Conservation (phyloP, 208 protist genomes). For the Angomonas desouzai region DNA sequence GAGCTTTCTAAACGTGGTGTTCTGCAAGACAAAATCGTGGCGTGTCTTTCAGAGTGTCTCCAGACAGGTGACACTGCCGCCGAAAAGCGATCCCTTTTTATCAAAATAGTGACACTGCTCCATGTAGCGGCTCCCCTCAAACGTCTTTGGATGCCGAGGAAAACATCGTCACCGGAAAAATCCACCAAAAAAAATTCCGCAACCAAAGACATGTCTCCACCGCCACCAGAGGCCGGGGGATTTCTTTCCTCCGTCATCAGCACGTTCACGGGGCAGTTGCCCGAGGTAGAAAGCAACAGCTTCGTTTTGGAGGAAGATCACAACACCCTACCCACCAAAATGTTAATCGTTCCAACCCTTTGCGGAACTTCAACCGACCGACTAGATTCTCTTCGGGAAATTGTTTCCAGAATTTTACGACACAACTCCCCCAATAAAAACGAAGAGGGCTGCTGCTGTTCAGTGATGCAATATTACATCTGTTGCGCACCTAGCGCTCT, state of each 20-base stretch:
- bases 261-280: background rate
- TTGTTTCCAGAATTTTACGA: too few relatives aligned
- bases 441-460: background rate
- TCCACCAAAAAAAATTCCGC: background rate
- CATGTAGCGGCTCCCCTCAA: background rate
- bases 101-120: background rate
- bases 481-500: background rate
- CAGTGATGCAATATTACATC: background rate
- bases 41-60: conserved; percentile 3
- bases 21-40: background rate
- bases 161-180: background rate
- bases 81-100: background rate
- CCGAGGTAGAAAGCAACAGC: background rate
- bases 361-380: too few relatives aligned
- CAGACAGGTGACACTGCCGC: background rate
- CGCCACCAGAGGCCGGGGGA: background rate
- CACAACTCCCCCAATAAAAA: background rate
- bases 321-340: background rate
- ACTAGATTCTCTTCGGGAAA: too few relatives aligned
- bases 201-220: background rate
- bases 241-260: conserved; percentile 1
- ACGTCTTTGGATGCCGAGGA: background rate
- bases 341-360: too few relatives aligned
- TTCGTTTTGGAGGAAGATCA: background rate
- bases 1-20: background rate